phyloP scores from a whole-genome alignment of 169 alveolate species.

The Eimeria brunetti region DNA sequence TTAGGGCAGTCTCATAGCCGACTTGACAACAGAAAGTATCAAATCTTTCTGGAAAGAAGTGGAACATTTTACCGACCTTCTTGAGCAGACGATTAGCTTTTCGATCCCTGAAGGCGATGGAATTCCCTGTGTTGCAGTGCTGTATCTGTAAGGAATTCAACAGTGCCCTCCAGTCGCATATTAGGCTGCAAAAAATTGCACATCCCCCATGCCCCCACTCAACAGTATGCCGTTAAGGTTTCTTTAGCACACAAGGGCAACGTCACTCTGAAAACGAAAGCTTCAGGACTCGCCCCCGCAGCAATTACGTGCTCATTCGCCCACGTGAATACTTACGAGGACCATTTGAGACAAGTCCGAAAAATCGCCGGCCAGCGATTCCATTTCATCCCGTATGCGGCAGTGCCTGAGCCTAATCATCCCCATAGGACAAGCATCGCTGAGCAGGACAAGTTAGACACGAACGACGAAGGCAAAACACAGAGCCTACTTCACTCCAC shows the following conservation, averaged over 20 bases:
- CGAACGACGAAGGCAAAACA: too few relatives aligned
- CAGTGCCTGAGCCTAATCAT: constrained; percentile 55
- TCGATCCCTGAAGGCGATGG: constrained; percentile 25
- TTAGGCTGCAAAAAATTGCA: constrained; percentile 46
- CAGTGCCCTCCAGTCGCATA: constrained; percentile 75
- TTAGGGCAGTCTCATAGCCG: too few relatives aligned
- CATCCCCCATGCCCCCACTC: background rate
- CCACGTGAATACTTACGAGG: background rate
- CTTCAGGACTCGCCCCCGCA: background rate
- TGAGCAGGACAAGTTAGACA: background rate
- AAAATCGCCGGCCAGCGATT: constrained; percentile 46
- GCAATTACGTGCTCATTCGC: background rate
- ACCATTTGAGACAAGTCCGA: constrained; percentile 39
- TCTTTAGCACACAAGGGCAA: background rate
- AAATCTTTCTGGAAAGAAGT: too few relatives aligned
- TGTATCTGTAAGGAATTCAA: constrained; percentile 64
- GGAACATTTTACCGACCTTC: background rate
- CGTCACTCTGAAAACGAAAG: background rate
- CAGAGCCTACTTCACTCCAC: background rate
- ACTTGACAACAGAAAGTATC: too few relatives aligned
- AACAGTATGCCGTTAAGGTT: background rate
- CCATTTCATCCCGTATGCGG: constrained; percentile 75
- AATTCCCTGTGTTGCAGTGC: constrained; percentile 50
- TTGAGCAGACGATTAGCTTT: background rate
- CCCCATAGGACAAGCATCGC: background rate